Evolutionary conservation across 2,329 filamentous ascomycete genomes (phyloP).

Genomic region (Nakataea oryzae): DNA sequence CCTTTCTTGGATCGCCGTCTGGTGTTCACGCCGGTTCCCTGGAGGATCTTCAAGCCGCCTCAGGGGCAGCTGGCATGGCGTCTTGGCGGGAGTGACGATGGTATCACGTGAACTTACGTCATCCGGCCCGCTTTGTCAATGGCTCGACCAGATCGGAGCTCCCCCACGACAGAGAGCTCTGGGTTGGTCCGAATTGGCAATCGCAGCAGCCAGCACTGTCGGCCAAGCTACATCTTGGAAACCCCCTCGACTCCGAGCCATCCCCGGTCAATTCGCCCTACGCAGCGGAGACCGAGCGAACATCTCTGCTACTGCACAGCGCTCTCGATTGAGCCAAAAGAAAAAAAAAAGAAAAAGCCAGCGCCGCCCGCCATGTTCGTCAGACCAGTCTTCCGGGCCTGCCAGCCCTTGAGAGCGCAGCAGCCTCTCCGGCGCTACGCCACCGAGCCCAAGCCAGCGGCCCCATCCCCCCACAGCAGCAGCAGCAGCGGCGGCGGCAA

Average conservation of each 20-base stretch:
- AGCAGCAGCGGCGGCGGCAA: constrained; percentile 39
- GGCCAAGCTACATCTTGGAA: too few species aligned
- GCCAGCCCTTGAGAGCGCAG: constrained; percentile 54
- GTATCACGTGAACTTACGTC: neutral
- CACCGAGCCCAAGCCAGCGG: constrained; percentile 36
- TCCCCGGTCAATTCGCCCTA: too few species aligned
- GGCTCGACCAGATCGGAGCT: neutral
- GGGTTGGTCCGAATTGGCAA: neutral
- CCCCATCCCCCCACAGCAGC: constrained; percentile 25
- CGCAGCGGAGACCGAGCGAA: neutral
- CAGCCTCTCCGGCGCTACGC: constrained; percentile 56
- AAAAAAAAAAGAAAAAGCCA: constrained; percentile 13
- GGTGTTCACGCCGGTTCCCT: neutral
- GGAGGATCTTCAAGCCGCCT: neutral
- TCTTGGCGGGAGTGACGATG: neutral
- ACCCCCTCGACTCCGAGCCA: too few species aligned
- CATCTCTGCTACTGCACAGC: neutral
- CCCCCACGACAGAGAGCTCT: neutral
- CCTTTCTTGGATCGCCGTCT: neutral
- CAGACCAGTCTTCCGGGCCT: constrained; percentile 51
- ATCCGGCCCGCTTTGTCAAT: neutral
- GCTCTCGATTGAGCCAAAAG: neutral
- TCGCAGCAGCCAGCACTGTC: neutral
- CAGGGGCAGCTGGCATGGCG: too few species aligned
- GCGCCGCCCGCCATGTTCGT: constrained; percentile 51